Evolutionary conservation across 306 rosid species (phyloP), one percentile per base, ranked within the genome.

Genomic region (Spatholobus suberectus): DNA sequence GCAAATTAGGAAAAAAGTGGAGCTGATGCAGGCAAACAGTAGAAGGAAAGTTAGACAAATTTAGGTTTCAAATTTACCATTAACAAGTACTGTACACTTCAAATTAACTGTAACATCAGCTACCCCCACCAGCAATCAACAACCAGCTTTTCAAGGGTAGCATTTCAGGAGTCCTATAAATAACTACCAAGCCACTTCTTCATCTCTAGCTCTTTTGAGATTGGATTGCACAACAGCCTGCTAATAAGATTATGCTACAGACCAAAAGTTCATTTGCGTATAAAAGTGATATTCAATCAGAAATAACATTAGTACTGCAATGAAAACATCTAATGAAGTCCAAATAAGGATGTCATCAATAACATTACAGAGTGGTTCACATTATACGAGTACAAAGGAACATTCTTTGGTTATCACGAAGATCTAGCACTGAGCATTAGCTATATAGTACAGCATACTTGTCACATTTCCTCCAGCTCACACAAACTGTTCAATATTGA

Each of bases 401-500:
- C 67, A 70, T 63, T 77, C 65, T 70, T 69, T 76, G 41, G 35
- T 80, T 75, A 80, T 85, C 77, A 76, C 58, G 70, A 76, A 81
- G 80, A 76, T 85, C 80, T 62, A 54, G 80, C 77, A 76, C 83
- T 75, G 7, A 71, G 75, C 44, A 82, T 38, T 76, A 76, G 78
- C 77, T 73, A 81, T 73, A 81, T 59, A 54, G 83, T 66, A 49
- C 47, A 32, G 70, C 69, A 58, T 80, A 76, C 55, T 70, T 38
- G 76, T 80, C 47, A 76, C 70, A 35, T 70, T 47, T 70, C 66
- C 76, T 61, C 85, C 83, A 71, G 83, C 83, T 85, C 66, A 75
- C 58, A 74, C 73, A 59, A 57, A 76, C 88, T 85, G 85, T 73
- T 61, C 79, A 81, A 71, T 21, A 70, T 80, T 85, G 65, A 85